Base-by-base conservation (phyloP, 139 green algal genomes). In the Chlamydomonas sp. region DNA sequence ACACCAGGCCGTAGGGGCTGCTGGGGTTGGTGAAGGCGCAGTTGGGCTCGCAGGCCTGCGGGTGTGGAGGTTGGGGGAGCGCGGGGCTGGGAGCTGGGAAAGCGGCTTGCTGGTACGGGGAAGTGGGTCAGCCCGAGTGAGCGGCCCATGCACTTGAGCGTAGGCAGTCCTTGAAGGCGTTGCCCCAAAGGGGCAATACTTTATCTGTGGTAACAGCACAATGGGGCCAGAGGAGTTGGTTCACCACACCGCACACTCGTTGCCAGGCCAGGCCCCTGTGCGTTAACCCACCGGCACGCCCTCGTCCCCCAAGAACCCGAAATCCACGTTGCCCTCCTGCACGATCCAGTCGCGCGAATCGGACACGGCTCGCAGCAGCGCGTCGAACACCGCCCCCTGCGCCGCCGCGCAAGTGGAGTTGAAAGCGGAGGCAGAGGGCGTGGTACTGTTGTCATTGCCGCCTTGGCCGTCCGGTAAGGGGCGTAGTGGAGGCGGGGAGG, bases 21-120 rank as follows among this genome's bases (percentile, higher is more conserved):
- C 75, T 84, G 18, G 89, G 89, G 81, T 92, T 92, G 74, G 63
- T 74, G 77, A 89, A 90, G 20, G 85, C 69, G 86, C 89, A 92
- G 58, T 85, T 79, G 58, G 79, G 79, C 15, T 80, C 31, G 58
- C 89, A 91, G 12, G 63, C 8, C 66, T 88, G 77, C 1, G 20
- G 20, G 7, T 4, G 62, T 0, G 3, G n/a, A 17, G 18, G 18
- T 1, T 3, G 77, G 17, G 7, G 20, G 17, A 64, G 61, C 1
- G 60, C 2, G 16, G 4, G 9, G 59, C 8, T 57, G 3, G 16
- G 16, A 64, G 12, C 1, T 49, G 2, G 58, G 3, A 67, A 14
- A 71, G 10, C 10, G 66, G 0, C 66, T 71, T 18, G 31, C 31
- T 71, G 12, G 12, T 14, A 10, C 66, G 66, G 66, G 66, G 0